Base-by-base conservation (phyloP, 768 basidiomycete species). In the Lentinus brumalis region DNA sequence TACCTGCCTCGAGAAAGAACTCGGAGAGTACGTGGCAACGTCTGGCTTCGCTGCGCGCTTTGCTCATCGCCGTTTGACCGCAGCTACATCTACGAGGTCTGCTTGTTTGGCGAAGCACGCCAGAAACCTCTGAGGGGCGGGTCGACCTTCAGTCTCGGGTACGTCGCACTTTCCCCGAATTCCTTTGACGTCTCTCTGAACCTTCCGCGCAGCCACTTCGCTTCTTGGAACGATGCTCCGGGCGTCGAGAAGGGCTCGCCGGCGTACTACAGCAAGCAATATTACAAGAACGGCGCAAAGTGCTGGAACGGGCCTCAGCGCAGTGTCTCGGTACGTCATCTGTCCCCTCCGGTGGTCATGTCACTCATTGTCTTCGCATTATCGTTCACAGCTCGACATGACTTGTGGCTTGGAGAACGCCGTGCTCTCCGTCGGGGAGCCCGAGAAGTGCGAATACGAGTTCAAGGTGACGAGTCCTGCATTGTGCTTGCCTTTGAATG, bases 291-390 rank as follows among this genome's bases (percentile, higher is more conserved):
- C 54, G 97, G 96, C 42, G 81, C 94, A 5, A 86, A 88, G 69
- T 98, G 96, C 78, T 97, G 96, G 96, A 97, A 97, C 68, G 96
- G 97, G 1, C 97, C 97, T 4, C 83, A 91, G 64, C 86, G 96
- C 32, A 94, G 84, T 62, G 89, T 94, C 35, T 81, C 85, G 71
- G 94, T 92, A 73, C 12, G 66, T 63, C 30, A 29, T 40, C 53
- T 53, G 29, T 50, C 41, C 52, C 35, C 32, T 21, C 11, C 12
- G 12, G 10, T 8, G 31, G 12, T 10, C 30, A 31, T 40, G 8
- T 16, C 47, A 21, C 50, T 39, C 2, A 44, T 35, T 41, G 42
- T 47, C 11, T 35, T 30, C n/a, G 29, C 21, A 12, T 39, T n/a
- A 14, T 47, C 21, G 21, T 59, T 4, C 61, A 7, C 11, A 96